Evolutionary conservation across 371 early-diverging fungal species (phyloP), one percentile per base, ranked within the genome.

Genomic region (Funneliformis caledonium): DNA sequence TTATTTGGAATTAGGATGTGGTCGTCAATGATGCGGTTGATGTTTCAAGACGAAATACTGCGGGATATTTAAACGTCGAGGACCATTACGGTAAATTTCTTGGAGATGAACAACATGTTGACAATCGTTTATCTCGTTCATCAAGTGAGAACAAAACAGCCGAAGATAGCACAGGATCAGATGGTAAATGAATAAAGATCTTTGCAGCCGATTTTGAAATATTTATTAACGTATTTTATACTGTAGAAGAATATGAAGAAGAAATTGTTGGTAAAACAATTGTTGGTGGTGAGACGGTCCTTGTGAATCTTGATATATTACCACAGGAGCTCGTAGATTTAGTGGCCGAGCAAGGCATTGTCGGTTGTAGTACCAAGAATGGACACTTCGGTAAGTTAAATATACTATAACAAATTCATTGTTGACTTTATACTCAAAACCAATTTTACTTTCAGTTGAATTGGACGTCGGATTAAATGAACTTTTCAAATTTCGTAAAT

Each of bases 401-500:
- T 73, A 5, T 31, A 16, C 45, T 11, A 48, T 19, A 73, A 37
- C 14, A 73, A 14, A 31, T 45, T 26, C 22, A n/a, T 22, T 9
- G 9, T 50, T 50, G 22, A 26, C 9, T 47, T 48, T 48, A 48
- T 48, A 52, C 12, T 47, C 22, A 73, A 56, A 4, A 73, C 48
- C 9, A 69, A 11, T 33, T 73, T 11, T 50, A 22, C 1, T 52
- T 50, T 16, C 22, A 73, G 73, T 52, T 50, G 73, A 73, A 14
- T 26, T 73, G 26, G 73, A 73, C 52, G 5, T 73, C 16, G 76
- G 76, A 37, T 74, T 74, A 37, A 76, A 76, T n/a, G 61, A 43
- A 19, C 1, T 19, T 31, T 76, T 76, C 26, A 59, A 62, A 45
- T 76, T 60, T 45, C 22, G 43, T 42, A 76, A 61, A 43, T 61